Evolutionary conservation across 768 basidiomycete genomes (phyloP), one percentile per base, ranked within the genome.

Genomic region (Podaxis rugospora): DNA sequence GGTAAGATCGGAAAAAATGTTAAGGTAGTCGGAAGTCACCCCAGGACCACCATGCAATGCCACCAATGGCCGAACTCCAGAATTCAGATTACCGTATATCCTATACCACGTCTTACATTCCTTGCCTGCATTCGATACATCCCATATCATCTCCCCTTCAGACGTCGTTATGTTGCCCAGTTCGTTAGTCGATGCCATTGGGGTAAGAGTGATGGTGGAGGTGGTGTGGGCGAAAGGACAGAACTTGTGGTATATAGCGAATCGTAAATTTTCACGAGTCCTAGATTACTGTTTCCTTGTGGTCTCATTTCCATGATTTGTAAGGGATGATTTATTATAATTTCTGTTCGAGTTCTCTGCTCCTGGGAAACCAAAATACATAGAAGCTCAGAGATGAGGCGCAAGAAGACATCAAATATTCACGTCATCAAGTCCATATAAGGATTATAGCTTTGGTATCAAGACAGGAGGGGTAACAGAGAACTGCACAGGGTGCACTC

Each of bases 21-120:
- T 69, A 16, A 83, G 67, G 66, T 80, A 80, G 44, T 74, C 67
- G 59, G 78, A 77, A n/a, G 73, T 66, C 3, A 72, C 63, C 2
- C 85, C 83, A 11, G 83, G 83, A 6, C 84, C 84, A 7, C 83
- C 84, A 62, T 86, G 85, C 4, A 85, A 71, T 2, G 74, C 69
- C 57, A 86, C 72, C 51, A 85, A 75, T 16, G 84, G 83, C 5
- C 72, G 69, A 13, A 67, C 64, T 6, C 69, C 66, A 14, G 65
- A 63, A 50, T 67, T 66, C 63, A 82, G 73, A 63, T 81, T 74
- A 40, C 82, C 81, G 58, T 77, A 63, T 63, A 82, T 62, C 67
- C 78, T 80, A 75, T 82, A 84, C 78, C 81, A 83, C 10, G 82
- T 83, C 66, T 79, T 63, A 39, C 63, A 63, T 23, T 53, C 40